Conservation (phyloP, 179 eudicot genomes). For the Beta lomatogona region DNA sequence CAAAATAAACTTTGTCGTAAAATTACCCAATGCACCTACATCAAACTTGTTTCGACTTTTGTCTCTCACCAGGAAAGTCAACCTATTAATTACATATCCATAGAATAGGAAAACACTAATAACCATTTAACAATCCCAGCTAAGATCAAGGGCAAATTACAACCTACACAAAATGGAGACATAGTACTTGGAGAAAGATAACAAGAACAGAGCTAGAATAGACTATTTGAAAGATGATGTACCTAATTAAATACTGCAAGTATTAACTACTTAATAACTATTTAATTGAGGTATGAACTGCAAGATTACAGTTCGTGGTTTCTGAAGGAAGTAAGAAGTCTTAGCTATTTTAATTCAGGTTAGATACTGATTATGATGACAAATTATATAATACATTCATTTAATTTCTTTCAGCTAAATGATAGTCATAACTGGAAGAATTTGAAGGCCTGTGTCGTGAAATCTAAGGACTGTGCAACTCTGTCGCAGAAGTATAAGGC, state of each 20-base stretch:
- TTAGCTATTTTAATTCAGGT: neutral
- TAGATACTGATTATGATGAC: slow-evolving; percentile 1
- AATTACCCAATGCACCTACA: no score
- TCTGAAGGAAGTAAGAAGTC: slow-evolving; percentile 60
- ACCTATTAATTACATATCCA: neutral
- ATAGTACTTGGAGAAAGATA: neutral
- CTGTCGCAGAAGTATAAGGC: slow-evolving; percentile 80
- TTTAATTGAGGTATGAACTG: slow-evolving; percentile 59
- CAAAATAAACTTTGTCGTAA: no score
- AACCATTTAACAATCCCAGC: neutral
- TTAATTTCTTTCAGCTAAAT: slow-evolving; percentile 58
- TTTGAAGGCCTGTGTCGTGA: slow-evolving; percentile 81
- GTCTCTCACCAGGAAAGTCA: no score
- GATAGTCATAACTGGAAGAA: slow-evolving; percentile 75
- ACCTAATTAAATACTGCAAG: no score
- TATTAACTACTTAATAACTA: no score
- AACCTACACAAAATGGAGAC: neutral
- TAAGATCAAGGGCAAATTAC: neutral
- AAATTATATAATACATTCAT: neutral
- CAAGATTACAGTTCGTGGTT: slow-evolving; percentile 91
- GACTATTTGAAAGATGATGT: no score
- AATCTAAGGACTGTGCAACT: slow-evolving; percentile 61
- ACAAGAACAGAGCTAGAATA: neutral
- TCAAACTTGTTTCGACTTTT: no score
- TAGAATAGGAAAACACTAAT: neutral